Evolutionary conservation across 768 basidiomycete genomes (phyloP).

Genomic region (Naganishia friedmannii): DNA sequence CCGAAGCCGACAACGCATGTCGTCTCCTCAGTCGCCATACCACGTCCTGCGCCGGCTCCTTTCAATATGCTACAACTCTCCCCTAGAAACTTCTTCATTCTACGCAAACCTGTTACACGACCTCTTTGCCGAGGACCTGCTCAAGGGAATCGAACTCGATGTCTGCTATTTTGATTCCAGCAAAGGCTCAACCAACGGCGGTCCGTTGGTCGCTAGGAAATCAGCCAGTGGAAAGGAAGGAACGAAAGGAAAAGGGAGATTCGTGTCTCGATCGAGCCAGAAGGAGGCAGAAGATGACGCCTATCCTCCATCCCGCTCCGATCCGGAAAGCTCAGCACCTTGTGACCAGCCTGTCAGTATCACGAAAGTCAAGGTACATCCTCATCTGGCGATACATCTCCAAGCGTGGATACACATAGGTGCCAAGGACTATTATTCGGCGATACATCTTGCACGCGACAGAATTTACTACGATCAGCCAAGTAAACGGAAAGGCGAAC

Average conservation of each 20-base stretch:
- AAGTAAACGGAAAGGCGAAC: background rate
- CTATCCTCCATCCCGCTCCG: background rate
- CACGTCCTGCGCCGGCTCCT: constrained; percentile 31
- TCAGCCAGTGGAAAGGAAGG: background rate
- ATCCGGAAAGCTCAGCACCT: background rate
- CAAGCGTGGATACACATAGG: constrained; percentile 20
- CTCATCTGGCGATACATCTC: constrained; percentile 26
- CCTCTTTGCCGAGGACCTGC: constrained; percentile 27
- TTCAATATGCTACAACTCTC: constrained; percentile 30
- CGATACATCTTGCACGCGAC: constrained; percentile 24
- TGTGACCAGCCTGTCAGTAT: background rate
- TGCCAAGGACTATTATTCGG: constrained; percentile 26
- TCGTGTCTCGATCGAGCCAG: background rate
- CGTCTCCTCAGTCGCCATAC: constrained; percentile 26
- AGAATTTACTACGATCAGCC: background rate
- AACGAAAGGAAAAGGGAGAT: constrained; percentile 13
- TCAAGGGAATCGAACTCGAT: constrained; percentile 19
- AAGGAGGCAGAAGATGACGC: background rate
- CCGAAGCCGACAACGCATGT: background rate
- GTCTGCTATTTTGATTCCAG: background rate
- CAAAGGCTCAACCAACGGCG: background rate
- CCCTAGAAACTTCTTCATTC: constrained; percentile 28
- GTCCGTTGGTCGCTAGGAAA: background rate
- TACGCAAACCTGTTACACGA: constrained; percentile 26
- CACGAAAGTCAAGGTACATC: constrained; percentile 15